These are phyloP conservation scores for Strobilomyces dryophilus DNA, from an alignment of 768 basidiomycete genomes.

Conservation along the genomic window DNA sequence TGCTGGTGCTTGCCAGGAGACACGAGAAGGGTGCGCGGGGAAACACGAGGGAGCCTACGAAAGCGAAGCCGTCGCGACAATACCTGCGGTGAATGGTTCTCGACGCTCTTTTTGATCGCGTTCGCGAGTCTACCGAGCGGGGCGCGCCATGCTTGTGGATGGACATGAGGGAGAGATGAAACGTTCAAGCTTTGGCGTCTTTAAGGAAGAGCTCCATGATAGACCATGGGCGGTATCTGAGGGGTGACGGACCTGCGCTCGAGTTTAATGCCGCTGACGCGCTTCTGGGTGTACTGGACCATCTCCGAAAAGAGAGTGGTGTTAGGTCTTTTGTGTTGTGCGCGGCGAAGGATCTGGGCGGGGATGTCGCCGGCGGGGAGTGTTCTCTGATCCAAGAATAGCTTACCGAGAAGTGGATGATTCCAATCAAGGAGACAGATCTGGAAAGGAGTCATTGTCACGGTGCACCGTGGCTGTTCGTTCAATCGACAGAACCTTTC, in stretches of 20 bases:
- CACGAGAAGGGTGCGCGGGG: too few species aligned
- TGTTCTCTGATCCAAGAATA: too few species aligned
- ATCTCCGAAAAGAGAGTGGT: slow-evolving; percentile 93
- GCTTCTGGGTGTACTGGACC: slow-evolving; percentile 94
- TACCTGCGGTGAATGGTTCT: too few species aligned
- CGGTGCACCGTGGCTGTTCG: too few species aligned
- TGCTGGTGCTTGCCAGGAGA: too few species aligned
- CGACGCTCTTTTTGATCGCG: slow-evolving; percentile 92
- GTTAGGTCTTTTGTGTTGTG: slow-evolving; percentile 53
- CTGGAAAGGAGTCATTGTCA: too few species aligned
- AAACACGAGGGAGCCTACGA: too few species aligned
- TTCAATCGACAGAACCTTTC: too few species aligned
- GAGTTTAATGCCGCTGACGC: slow-evolving; percentile 90
- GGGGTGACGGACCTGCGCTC: slow-evolving; percentile 71
- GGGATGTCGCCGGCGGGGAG: slow-evolving; percentile 47
- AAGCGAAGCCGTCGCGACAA: too few species aligned
- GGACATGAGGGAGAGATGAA: slow-evolving; percentile 90
- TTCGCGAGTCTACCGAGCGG: slow-evolving; percentile 94
- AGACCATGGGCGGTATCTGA: slow-evolving; percentile 87
- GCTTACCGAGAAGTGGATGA: too few species aligned
- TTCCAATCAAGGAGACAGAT: too few species aligned
- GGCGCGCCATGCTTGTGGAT: slow-evolving; percentile 93
- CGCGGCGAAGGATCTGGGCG: slow-evolving; percentile 62
- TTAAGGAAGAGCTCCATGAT: slow-evolving; percentile 75
- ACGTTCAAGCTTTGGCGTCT: slow-evolving; percentile 90